Percentiles rank a stretch among this genome's conserved stretches.
These are phyloP conservation scores for Aureobasidium musti DNA, from an alignment of 2,329 filamentous ascomycete genomes.

Conservation along the genomic window DNA sequence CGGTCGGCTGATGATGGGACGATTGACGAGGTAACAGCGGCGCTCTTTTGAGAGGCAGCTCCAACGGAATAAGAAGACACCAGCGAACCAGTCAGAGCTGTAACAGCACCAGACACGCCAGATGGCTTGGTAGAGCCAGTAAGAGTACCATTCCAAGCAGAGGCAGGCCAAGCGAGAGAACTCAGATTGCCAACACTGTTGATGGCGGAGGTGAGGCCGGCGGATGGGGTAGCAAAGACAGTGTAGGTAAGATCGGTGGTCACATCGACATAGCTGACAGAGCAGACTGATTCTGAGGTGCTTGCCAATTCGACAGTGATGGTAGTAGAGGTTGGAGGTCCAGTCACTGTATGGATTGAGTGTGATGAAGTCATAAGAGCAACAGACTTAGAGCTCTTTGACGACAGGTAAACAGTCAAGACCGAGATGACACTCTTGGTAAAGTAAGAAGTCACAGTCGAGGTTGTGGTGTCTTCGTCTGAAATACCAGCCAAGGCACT, in stretches of 20 bases:
- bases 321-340: constrained; percentile 13
- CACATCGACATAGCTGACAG: constrained; percentile 18
- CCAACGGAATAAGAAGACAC: background rate
- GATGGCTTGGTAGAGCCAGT: background rate
- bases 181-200: background rate
- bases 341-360: background rate
- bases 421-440: constrained; percentile 20
- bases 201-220: background rate
- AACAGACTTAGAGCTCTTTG: background rate
- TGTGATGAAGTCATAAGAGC: background rate
- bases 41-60: background rate
- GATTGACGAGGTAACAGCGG: background rate
- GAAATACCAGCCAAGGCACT: background rate
- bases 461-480: constrained; percentile 5
- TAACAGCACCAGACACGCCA: background rate
- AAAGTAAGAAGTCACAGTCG: constrained; percentile 16
- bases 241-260: constrained; percentile 24
- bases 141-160: constrained; percentile 5
- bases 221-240: constrained; percentile 5
- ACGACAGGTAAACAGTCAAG: constrained; percentile 6
- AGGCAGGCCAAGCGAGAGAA: constrained; percentile 6
- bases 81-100: background rate
- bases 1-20: background rate
- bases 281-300: constrained; percentile 18
- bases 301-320: constrained; percentile 11